Base-by-base conservation (phyloP, 495 filamentous ascomycete species). In the Penicillium turbatum region DNA sequence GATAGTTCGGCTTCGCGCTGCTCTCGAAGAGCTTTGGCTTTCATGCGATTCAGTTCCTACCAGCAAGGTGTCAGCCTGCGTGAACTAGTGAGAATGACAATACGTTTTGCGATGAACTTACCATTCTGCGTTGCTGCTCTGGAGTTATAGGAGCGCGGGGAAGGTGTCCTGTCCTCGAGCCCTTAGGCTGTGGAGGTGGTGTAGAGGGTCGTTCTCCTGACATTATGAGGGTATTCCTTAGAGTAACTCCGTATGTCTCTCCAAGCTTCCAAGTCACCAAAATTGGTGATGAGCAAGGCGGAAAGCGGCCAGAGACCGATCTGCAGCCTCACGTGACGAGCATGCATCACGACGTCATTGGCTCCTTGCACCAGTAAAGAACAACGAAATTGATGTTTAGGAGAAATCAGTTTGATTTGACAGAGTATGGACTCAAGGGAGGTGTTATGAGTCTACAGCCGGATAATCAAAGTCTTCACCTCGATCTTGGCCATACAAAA, bases 41-140 rank as follows among this genome's bases (percentile, higher is more conserved):
- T 88, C 38, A 96, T 84, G 37, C 95, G 87, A 60, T 86, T 92
- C 60, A 90, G 80, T 82, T 97, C 93, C 91, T 96, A n/a, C n/a
- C n/a, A 49, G 12, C 3, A 15, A 40, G 1, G 27, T 4, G 53
- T 63, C 38, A 61, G 57, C 15, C 38, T 17, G 11, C 31, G 37
- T 38, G 26, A 10, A 17, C 19, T n/a, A 1, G 15, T 16, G 16
- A 16, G 70, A 74, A 63, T 74, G n/a, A 24, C 21, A 24, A 37
- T 16, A 4, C 4, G 1, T 37, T 2, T 37, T 37, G 35, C 35
- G 10, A 24, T 4, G 17, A n/a, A 72, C 74, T 62, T 74, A 88
- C 86, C 47, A 88, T 87, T 60, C 79, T 76, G 53, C 86, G 80
- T 34, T 85, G 80, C 57, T 87, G 82, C 55, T 91, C 87, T 12